Percentiles rank a stretch among this genome's conserved stretches.
Evolutionary conservation across 176 grass and related monocot genomes (phyloP).

Genomic region (Melocanna baccifera): DNA sequence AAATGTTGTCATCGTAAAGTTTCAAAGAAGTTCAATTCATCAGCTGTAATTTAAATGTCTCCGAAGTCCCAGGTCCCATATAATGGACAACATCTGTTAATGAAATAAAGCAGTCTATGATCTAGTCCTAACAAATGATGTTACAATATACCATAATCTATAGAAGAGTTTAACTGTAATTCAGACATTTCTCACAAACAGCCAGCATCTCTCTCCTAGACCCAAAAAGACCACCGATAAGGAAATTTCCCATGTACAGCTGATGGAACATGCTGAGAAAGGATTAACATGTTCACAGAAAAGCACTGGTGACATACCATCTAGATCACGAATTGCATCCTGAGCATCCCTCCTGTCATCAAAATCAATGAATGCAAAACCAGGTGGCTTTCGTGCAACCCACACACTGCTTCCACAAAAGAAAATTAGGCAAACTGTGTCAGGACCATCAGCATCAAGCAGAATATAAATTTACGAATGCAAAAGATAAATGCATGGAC

Average conservation of each 20-base stretch:
- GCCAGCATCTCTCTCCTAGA: neutral
- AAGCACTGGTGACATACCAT: conserved; percentile 51
- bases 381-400: conserved; percentile 89
- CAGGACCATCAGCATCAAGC: neutral
- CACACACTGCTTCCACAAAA: conserved; percentile 64
- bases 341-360: conserved; percentile 86
- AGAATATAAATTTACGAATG: neutral
- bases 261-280: neutral
- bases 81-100: neutral
- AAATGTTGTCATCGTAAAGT: neutral
- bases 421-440: neutral
- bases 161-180: neutral
- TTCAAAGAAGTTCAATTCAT: neutral
- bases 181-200: neutral
- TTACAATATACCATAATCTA: neutral
- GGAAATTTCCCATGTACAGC: neutral
- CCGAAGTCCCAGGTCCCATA: neutral
- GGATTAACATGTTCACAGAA: neutral
- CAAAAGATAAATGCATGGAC: neutral
- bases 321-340: conserved; percentile 81
- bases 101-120: neutral
- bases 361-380: conserved; percentile 95
- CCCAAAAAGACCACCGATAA: neutral
- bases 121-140: neutral
- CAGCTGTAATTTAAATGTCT: neutral